Evolutionary conservation across 2,329 filamentous ascomycete species (phyloP).

Genomic region (Akanthomyces muscarius): DNA sequence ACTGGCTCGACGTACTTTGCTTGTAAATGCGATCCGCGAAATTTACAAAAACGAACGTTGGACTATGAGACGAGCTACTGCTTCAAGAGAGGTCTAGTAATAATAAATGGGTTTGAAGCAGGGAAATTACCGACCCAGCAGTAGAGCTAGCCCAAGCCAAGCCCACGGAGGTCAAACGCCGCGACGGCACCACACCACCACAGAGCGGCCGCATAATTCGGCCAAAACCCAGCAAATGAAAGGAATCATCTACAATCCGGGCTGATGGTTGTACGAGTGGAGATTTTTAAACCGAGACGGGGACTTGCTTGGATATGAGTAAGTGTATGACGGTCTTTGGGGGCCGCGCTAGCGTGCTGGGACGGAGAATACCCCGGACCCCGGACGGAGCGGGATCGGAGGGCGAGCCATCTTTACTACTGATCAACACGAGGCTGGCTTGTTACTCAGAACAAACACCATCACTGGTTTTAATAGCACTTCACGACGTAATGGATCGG

Average conservation of each 20-base stretch:
- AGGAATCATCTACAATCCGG: neutral
- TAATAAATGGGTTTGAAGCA: too few relatives aligned
- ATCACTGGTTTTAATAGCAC: neutral
- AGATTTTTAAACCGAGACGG: neutral
- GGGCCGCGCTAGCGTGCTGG: neutral
- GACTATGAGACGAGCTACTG: too few relatives aligned
- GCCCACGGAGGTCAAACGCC: neutral
- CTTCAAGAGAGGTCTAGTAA: too few relatives aligned
- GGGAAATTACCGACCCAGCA: neutral
- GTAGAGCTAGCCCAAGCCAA: neutral
- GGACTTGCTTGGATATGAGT: neutral
- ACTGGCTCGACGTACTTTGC: too few relatives aligned
- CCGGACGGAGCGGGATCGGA: constrained; percentile 4
- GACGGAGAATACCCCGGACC: constrained; percentile 13
- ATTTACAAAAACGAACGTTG: too few relatives aligned
- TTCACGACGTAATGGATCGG: constrained; percentile 27
- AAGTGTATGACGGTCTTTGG: neutral
- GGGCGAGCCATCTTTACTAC: too few relatives aligned
- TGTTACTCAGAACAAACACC: neutral
- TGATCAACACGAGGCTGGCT: neutral
- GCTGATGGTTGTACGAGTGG: neutral
- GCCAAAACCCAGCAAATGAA: too few relatives aligned
- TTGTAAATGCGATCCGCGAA: too few relatives aligned
- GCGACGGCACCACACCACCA: neutral
- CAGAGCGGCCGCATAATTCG: neutral